Evolutionary conservation across 768 basidiomycete species (phyloP), one percentile per base, ranked within the genome.

Genomic region (Suillus variegatus): DNA sequence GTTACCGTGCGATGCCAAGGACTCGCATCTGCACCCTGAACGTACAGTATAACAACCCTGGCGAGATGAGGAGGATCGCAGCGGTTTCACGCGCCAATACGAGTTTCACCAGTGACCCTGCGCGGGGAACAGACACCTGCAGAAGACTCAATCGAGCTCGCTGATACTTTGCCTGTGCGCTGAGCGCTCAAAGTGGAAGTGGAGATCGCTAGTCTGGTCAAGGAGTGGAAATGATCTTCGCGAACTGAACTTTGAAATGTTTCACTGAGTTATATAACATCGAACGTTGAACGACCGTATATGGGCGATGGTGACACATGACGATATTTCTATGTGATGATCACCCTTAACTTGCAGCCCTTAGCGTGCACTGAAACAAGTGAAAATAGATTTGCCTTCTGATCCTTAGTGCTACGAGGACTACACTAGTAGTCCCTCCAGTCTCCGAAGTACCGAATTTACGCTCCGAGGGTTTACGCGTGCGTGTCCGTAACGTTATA

Each of bases 381-480:
- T 55, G 13, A 20, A 55, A 35, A 36, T 36, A 35, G 32, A 32
- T 5, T 35, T 54, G 52, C 52, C 32, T 35, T 35, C 52, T 32
- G 32, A 54, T 54, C 52, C 6, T 25, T 25, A 8, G 43, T 22
- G 13, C 47, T 13, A 44, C 18, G 25, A 16, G 14, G 28, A 52
- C 25, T 14, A 25, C 13, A 43, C 46, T 18, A 18, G 18, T 10
- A 20, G 20, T n/a, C 20, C 54, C 32, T 36, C 35, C 6, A 35
- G 35, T 55, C 54, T n/a, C 28, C 49, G 22, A 49, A 20, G 10
- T 12, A 9, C 8, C 32, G 6, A 18, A 32, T 35, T 13, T n/a
- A n/a, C 6, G 22, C 22, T 58, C 57, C 57, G 57, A 58, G 58
- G 40, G 58, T 60, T 60, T 43, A 60, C 28, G 22, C 10, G 18